Conservation (phyloP, 169 alveolate genomes). For the Eimeria necatrix region DNA sequence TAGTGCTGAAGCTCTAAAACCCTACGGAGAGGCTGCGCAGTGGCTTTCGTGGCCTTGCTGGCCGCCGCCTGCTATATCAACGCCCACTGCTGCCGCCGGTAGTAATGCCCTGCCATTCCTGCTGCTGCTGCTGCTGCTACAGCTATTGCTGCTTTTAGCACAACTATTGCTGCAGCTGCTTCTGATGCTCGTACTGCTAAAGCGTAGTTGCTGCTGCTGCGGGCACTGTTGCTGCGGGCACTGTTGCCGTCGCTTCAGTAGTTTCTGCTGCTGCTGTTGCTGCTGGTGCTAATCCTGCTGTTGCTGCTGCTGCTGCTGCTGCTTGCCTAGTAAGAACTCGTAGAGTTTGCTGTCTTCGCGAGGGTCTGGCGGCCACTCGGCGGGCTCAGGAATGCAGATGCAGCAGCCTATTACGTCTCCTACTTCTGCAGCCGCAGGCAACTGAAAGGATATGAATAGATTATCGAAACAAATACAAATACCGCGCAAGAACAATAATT, state of each 20-base stretch:
- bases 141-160: background rate
- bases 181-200: background rate
- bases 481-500: no score
- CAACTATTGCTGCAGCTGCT: background rate
- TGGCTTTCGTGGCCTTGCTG: background rate
- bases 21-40: background rate
- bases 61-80: background rate
- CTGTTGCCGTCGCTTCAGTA: background rate
- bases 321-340: conserved; percentile 87
- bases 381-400: conserved; percentile 83
- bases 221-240: no score
- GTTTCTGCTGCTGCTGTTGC: background rate
- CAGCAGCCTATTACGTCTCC: conserved; percentile 82
- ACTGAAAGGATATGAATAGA: no score
- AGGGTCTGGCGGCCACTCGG: conserved; percentile 88
- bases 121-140: background rate
- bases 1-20: no score
- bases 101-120: background rate
- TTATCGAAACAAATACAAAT: no score
- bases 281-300: background rate
- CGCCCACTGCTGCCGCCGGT: background rate
- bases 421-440: conserved; percentile 77
- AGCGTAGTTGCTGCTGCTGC: background rate
- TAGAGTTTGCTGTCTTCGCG: conserved; percentile 88
- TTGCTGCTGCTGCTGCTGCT: background rate